Base-by-base conservation (phyloP, 352 stramenopile species). In the Phytopythium boreale region DNA sequence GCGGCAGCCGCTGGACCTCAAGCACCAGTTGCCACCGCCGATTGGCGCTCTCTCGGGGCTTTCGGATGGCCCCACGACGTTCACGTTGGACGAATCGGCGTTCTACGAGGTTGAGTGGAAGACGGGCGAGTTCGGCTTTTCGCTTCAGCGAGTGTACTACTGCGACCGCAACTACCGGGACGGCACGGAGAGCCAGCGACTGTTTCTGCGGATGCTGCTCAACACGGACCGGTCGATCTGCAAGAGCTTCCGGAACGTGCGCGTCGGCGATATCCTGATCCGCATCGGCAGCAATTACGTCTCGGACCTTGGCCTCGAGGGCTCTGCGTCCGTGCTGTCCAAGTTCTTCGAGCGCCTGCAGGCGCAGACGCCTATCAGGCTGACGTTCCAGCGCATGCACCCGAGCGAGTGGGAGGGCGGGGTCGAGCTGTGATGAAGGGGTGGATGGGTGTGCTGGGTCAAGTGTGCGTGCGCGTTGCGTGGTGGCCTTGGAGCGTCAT, bases 221-320 rank as follows among this genome's bases (percentile, higher is more conserved):
- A 84, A 91, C 66, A 91, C 82, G 56, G 82, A 91, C 39, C 80
- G 82, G 41, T 80, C 75, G 47, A 89, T 79, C 43, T 91, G 82
- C 68, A 70, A 68, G 37, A 88, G 75, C 59, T 91, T 91, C 62
- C 64, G 69, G n/a, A 41, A 83, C 34, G 79, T 91, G 6, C 82
- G 72, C 24, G 72, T 87, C 11, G 82, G 82, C 15, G 82, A 91
- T 56, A 79, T 91, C 34, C 49, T 91, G 14, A 82, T 91, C 64
- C 68, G 84, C 39, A 76, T 91, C 19, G 82, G 79, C 39, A 75
- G 82, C 60, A 67, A 63, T 3, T 71, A 85, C 49, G 73, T 91
- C 17, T 88, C 80, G 34, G 82, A 89, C n/a, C 69, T 91, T n/a
- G 74, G 77, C 10, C 61, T 88, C 4, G 82, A 88, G 22, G 71